These are phyloP conservation scores for Arctostaphylos glauca DNA, from an alignment of 148 eudicot species.

Conservation along the genomic window DNA sequence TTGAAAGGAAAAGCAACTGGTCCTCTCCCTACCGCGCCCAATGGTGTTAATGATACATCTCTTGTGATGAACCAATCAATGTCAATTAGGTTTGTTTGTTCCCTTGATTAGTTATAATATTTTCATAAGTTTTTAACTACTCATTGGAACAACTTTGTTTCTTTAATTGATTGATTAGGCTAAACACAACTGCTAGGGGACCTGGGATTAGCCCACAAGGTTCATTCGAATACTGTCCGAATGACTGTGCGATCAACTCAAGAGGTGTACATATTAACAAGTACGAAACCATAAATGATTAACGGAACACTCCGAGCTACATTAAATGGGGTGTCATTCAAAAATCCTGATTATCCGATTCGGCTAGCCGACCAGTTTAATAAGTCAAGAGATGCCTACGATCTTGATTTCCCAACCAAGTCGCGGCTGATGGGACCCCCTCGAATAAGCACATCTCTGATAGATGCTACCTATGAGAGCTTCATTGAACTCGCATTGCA, in stretches of 20 bases:
- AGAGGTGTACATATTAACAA: slow-evolving; percentile 49
- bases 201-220: slow-evolving; percentile 94
- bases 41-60: slow-evolving; percentile 74
- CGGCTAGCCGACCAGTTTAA: slow-evolving; percentile 68
- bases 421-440: slow-evolving; percentile 50
- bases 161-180: slow-evolving; percentile 35
- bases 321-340: slow-evolving; percentile 77
- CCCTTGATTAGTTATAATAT: not conserved
- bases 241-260: slow-evolving; percentile 35
- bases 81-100: slow-evolving; percentile 70
- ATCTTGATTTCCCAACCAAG: slow-evolving; percentile 63
- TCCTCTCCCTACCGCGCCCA: slow-evolving; percentile 70
- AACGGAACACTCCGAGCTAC: slow-evolving; percentile 73
- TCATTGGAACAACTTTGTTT: not conserved
- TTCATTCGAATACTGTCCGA: slow-evolving; percentile 73
- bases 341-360: slow-evolving; percentile 74
- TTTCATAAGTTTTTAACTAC: not conserved
- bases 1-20: slow-evolving; percentile 86
- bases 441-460: slow-evolving; percentile 50
- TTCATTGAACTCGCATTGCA: slow-evolving; percentile 74
- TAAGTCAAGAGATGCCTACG: slow-evolving; percentile 60
- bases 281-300: slow-evolving; percentile 58
- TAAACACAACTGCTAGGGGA: slow-evolving; percentile 69
- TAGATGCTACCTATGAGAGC: slow-evolving; percentile 70
- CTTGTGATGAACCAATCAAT: slow-evolving; percentile 88